A percentile compares a stretch with the other conserved stretches of the same genome.
Evolutionary conservation across 2,329 filamentous ascomycete genomes (phyloP).

Genomic region (Talaromyces sp.): DNA sequence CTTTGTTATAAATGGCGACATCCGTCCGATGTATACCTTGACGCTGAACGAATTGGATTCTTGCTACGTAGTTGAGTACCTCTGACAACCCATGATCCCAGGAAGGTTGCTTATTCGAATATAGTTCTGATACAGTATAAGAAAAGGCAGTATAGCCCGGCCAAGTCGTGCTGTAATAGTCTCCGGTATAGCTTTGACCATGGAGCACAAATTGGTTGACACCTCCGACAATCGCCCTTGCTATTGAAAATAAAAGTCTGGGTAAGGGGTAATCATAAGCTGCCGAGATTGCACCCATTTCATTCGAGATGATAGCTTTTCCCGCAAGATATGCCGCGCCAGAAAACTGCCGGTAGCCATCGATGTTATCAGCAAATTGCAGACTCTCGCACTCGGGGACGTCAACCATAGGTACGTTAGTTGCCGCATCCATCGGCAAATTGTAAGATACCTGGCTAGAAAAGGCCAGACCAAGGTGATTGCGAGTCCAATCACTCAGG

Average conservation of each 20-base stretch:
- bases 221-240: constrained; percentile 39
- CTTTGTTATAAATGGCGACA: constrained; percentile 40
- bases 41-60: constrained; percentile 40
- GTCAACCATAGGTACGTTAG: constrained; percentile 36
- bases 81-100: constrained; percentile 40
- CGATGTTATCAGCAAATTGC: constrained; percentile 35
- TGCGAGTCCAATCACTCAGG: constrained; percentile 27
- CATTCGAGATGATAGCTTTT: constrained; percentile 40
- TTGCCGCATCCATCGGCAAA: constrained; percentile 42
- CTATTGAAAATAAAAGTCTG: constrained; percentile 34
- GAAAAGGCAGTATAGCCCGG: constrained; percentile 46
- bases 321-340: constrained; percentile 41
- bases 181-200: constrained; percentile 40
- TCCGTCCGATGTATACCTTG: constrained; percentile 41
- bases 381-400: constrained; percentile 44
- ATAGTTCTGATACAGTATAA: constrained; percentile 43
- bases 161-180: constrained; percentile 50
- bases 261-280: constrained; percentile 27
- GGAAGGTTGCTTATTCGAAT: constrained; percentile 39
- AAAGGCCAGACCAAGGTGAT: constrained; percentile 32
- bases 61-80: constrained; percentile 35
- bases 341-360: constrained; percentile 41
- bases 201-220: constrained; percentile 48
- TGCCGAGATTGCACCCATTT: constrained; percentile 31
- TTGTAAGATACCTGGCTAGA: constrained; percentile 44